Conservation (phyloP, 2,329 filamentous ascomycete species). For the Trichoderma endophyticum region DNA sequence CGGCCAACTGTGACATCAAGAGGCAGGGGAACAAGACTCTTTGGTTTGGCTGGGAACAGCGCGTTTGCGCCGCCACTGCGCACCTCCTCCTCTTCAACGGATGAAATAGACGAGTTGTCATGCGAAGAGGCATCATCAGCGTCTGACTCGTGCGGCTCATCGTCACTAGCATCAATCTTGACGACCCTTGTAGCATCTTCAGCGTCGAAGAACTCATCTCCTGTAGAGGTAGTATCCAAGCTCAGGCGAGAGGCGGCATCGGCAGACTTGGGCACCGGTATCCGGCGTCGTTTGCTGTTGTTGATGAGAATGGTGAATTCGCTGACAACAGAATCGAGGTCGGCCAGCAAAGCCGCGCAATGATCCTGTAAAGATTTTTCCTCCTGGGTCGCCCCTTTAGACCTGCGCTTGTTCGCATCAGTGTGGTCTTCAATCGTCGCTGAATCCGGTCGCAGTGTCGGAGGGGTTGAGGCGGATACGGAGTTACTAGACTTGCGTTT, state of each 20-base stretch:
- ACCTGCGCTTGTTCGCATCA: conserved; percentile 32
- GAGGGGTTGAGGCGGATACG: conserved; percentile 40
- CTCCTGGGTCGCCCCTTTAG: conserved; percentile 42
- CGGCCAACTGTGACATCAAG: conserved; percentile 62
- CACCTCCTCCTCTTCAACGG: conserved; percentile 55
- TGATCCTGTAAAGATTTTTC: conserved; percentile 74
- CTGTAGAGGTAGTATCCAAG: conserved; percentile 73
- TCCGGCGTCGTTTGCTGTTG: conserved; percentile 74
- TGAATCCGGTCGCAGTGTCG: conserved; percentile 37
- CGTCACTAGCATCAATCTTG: conserved; percentile 67
- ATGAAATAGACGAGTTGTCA: conserved; percentile 58
- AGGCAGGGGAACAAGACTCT: conserved; percentile 73
- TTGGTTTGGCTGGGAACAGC: conserved; percentile 73
- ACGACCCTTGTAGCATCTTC: conserved; percentile 66
- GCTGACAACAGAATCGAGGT: conserved; percentile 77
- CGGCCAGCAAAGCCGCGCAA: conserved; percentile 75
- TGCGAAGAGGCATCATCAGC: conserved; percentile 52
- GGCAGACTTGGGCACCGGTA: conserved; percentile 51
- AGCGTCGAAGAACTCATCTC: conserved; percentile 94
- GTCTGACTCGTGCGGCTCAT: conserved; percentile 58
- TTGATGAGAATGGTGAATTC: conserved; percentile 77
- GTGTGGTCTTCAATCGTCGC: conserved; percentile 32
- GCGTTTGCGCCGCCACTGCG: conserved; percentile 57
- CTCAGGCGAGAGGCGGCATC: conserved; percentile 54
- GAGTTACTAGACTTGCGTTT: conserved; percentile 73